Base-by-base conservation (phyloP, 768 basidiomycete genomes). In the Russula brevipes region DNA sequence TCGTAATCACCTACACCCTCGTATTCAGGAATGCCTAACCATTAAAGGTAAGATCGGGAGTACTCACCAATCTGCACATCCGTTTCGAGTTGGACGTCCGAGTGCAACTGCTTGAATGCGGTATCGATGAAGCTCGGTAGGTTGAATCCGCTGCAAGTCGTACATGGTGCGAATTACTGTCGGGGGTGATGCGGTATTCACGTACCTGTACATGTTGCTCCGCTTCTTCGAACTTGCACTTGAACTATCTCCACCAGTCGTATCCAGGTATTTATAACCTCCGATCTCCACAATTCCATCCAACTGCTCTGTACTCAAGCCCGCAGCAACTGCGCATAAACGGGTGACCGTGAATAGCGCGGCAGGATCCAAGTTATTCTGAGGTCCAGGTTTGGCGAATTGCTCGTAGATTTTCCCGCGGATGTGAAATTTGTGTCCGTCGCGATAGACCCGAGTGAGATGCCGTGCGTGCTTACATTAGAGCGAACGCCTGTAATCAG, bases 261-360 rank as follows among this genome's bases (percentile, higher is more conserved):
- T 61, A 59, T 30, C 49, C 31, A 85, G 72, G 66, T 87, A 88
- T 24, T 80, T 74, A 61, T 85, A 82, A n/a, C 83, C 87, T n/a
- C 87, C 87, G 5, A 89, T 71, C 30, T 74, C 61, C 9, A 90
- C 84, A 60, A 91, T 84, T 9, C 77, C 81, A 64, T 91, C 88
- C 66, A 90, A 73, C 33, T 86, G 86, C 5, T 78, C 75, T 1
- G 82, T 80, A 62, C 82, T 76, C 57, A 87, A 70, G 1, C 86
- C 85, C 10, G 86, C 87, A 59, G 85, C 78, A 12, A 85, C 78
- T 4, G 86, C 86, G 11, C 89, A 78, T 5, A 78, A 76, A n/a
- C 87, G 81, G 38, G 86, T 86, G 30, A 90, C 75, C 0, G 87
- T 86, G 72, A 91, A 90, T 42, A 91, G 75, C n/a, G 80, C 74